Conservation (phyloP, 78 protist genomes). For the Bigelowiella natans region DNA sequence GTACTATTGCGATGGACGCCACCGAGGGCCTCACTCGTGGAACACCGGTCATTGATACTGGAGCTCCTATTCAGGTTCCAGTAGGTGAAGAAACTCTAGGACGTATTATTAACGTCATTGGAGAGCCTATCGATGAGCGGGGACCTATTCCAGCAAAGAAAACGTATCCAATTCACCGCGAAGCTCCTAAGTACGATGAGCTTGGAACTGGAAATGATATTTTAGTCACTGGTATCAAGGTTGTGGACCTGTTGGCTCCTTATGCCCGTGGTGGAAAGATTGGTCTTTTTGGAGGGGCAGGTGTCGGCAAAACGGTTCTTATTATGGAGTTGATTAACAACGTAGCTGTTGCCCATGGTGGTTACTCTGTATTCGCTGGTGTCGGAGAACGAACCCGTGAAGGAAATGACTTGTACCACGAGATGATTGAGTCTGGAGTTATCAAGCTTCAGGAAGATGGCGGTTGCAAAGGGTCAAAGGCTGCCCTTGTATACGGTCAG, state of each 20-base stretch:
- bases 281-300: conserved; percentile 98
- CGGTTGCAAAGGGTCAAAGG: conserved; percentile 64
- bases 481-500: conserved; percentile 97
- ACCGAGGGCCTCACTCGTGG: conserved; percentile 95
- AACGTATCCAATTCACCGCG: not conserved
- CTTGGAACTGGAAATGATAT: conserved; percentile 7
- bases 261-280: conserved; percentile 93
- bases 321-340: conserved; percentile 98
- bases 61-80: conserved; percentile 87
- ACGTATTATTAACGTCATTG: conserved; percentile 96
- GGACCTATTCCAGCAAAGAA: not conserved
- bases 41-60: conserved; percentile 71
- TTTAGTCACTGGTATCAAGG: conserved; percentile 28
- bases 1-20: conserved; percentile 93
- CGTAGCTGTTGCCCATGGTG: conserved; percentile 73
- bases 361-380: conserved; percentile 98
- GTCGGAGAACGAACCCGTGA: conserved; percentile 99
- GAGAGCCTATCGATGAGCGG: conserved; percentile 47
- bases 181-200: not conserved
- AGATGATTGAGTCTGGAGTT: conserved; percentile 92
- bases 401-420: conserved; percentile 96
- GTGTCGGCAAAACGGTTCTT: conserved; percentile 96
- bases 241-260: conserved; percentile 91
- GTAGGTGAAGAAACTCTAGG: conserved; percentile 91
- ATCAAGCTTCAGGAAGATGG: conserved; percentile 66